phyloP scores from a whole-genome alignment of 208 protist genomes.

The Trypanosoma platydactyli region DNA sequence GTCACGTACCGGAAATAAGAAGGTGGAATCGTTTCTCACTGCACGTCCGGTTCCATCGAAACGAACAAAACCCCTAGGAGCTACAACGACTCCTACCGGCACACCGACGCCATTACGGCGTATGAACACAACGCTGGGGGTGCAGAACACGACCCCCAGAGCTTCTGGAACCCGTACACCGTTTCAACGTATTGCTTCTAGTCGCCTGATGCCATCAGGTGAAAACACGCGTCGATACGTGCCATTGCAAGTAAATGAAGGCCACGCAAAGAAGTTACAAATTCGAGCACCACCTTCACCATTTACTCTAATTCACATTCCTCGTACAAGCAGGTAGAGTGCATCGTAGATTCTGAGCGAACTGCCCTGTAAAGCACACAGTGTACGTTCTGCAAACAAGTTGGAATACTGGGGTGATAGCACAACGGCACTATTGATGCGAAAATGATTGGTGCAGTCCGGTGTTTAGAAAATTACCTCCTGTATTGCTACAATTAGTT shows the following conservation, averaged over 20 bases:
- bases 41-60: background rate
- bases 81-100: background rate
- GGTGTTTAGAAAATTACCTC: background rate
- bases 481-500: background rate
- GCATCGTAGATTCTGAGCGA: background rate
- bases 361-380: background rate
- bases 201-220: constrained; percentile 17
- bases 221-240: constrained; percentile 13
- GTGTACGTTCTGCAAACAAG: background rate
- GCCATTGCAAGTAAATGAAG: background rate
- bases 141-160: background rate
- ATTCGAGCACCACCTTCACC: background rate
- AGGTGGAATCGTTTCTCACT: background rate
- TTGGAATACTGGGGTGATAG: no score
- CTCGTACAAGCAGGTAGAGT: background rate
- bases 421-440: background rate
- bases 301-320: constrained; percentile 14
- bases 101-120: constrained; percentile 1
- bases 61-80: background rate
- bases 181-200: constrained; percentile 27
- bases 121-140: background rate
- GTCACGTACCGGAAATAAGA: background rate
- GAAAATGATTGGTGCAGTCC: background rate
- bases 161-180: constrained; percentile 4
- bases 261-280: background rate